phyloP scores from a whole-genome alignment of 2,329 filamentous ascomycete genomes.

The Chrysosphaeria jannelii region DNA sequence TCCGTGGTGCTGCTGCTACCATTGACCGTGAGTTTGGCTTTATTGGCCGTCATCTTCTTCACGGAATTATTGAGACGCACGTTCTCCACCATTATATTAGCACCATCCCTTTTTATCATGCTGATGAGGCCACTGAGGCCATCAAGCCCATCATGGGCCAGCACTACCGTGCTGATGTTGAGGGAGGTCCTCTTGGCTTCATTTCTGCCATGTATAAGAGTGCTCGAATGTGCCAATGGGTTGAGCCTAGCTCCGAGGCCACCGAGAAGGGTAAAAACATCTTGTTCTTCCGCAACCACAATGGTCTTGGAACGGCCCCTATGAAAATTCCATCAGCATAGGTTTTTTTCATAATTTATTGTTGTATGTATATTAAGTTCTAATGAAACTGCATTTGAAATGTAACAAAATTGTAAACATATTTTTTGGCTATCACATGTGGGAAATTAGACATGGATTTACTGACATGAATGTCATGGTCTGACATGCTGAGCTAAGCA shows the following conservation, averaged over 20 bases:
- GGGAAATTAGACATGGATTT: too few relatives aligned
- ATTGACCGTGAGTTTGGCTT: conserved; percentile 95
- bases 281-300: conserved; percentile 84
- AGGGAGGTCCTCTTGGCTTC: conserved; percentile 57
- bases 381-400: conserved; percentile 1
- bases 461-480: too few relatives aligned
- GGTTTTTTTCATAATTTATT: background rate
- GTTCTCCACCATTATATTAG: conserved; percentile 92
- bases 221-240: conserved; percentile 81
- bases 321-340: conserved; percentile 2
- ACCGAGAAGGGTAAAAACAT: conserved; percentile 57
- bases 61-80: conserved; percentile 91
- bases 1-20: conserved; percentile 72
- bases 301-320: conserved; percentile 41
- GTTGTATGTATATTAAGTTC: background rate
- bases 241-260: conserved; percentile 67
- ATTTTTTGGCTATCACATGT: too few relatives aligned
- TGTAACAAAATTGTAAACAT: too few relatives aligned
- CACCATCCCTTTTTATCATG: conserved; percentile 33
- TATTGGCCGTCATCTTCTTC: conserved; percentile 61
- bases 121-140: conserved; percentile 7
- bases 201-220: conserved; percentile 53
- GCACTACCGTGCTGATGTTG: conserved; percentile 68
- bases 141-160: conserved; percentile 65
- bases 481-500: too few relatives aligned